A percentile compares a stretch with the other conserved stretches of the same genome.
These are phyloP conservation scores for Penicillium cosmopolitanum DNA, from an alignment of 495 filamentous ascomycete species.

Conservation along the genomic window DNA sequence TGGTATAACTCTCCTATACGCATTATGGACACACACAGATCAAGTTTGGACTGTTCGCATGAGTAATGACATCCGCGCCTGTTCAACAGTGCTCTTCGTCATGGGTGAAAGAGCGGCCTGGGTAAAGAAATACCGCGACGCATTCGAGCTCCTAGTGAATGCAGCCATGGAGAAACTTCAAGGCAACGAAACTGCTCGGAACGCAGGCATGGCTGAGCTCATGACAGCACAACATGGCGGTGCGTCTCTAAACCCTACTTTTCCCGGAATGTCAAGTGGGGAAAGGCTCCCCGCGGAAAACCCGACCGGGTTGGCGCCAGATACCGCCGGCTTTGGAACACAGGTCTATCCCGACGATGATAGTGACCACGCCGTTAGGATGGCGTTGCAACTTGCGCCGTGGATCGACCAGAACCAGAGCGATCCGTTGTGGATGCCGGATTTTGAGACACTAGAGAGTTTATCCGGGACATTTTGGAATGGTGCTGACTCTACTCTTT, in stretches of 20 bases:
- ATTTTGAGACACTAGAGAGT: conserved; percentile 50
- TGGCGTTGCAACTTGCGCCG: conserved; percentile 50
- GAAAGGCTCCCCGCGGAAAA: conserved; percentile 24
- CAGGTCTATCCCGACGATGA: conserved; percentile 24
- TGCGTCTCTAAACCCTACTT: conserved; percentile 15
- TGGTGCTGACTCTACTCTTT: conserved; percentile 35
- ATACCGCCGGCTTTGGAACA: conserved; percentile 5
- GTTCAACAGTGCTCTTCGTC: conserved; percentile 56
- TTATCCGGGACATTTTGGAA: conserved; percentile 43
- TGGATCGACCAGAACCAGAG: conserved; percentile 50
- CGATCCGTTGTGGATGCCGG: conserved; percentile 51
- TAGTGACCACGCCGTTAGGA: conserved; percentile 43
- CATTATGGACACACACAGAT: conserved; percentile 50
- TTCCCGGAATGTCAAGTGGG: conserved; percentile 18
- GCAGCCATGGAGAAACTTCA: conserved; percentile 58
- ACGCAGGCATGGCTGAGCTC: conserved; percentile 44
- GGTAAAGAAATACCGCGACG: conserved; percentile 59
- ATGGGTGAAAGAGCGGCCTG: conserved; percentile 57
- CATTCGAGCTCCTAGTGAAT: conserved; percentile 56
- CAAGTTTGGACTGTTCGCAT: conserved; percentile 56
- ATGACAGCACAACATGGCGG: conserved; percentile 44
- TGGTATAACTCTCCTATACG: conserved; percentile 56
- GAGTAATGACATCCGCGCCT: conserved; percentile 58
- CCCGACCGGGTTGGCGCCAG: conserved; percentile 17
- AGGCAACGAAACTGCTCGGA: conserved; percentile 41